These are phyloP conservation scores for Phlegmacium glaucopus DNA, from an alignment of 768 basidiomycete genomes.

Conservation along the genomic window DNA sequence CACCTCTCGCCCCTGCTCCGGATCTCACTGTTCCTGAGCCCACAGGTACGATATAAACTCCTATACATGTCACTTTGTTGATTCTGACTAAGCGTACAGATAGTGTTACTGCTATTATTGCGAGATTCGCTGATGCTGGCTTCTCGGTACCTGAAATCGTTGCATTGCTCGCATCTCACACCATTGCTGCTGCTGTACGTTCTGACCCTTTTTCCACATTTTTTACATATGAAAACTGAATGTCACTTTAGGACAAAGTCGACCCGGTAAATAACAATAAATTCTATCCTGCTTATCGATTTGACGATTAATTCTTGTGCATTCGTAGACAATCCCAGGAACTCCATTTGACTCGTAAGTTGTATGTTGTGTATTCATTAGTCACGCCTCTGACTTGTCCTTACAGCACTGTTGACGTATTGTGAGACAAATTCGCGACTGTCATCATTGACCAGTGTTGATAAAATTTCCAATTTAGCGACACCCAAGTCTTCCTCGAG, in stretches of 20 bases:
- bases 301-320: not conserved
- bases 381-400: no score
- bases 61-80: not conserved
- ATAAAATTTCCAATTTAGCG: constrained; percentile 6
- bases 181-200: constrained; percentile 17
- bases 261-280: not conserved
- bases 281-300: not conserved
- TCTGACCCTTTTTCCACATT: not conserved
- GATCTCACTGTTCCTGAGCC: constrained; percentile 20
- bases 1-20: constrained; percentile 17
- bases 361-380: no score
- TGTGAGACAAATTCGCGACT: constrained; percentile 2
- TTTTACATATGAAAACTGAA: not conserved
- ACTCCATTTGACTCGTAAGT: constrained; percentile 30
- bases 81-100: constrained; percentile 9
- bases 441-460: not conserved
- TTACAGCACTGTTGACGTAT: constrained; percentile 4
- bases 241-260: constrained; percentile 10
- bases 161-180: constrained; percentile 21
- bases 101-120: constrained; percentile 20
- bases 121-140: constrained; percentile 23
- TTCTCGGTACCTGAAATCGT: constrained; percentile 20
- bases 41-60: constrained; percentile 3
- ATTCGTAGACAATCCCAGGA: constrained; percentile 12
- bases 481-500: constrained; percentile 34